A percentile compares a stretch with the other conserved stretches of the same genome.
Evolutionary conservation across 306 rosid species (phyloP).

Genomic region (Biancaea sappan): DNA sequence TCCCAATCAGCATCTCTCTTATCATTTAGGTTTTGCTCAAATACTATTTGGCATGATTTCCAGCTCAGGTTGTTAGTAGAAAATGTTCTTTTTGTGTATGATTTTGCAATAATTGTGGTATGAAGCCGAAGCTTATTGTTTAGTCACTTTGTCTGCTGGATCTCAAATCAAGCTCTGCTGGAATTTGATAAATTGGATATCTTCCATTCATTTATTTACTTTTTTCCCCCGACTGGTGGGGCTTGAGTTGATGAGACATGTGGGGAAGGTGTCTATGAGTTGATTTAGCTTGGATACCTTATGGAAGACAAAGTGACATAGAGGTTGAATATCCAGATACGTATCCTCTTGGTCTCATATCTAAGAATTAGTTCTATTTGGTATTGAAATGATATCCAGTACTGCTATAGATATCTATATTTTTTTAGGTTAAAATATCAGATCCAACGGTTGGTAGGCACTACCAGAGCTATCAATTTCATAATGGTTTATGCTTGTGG

Average conservation of each 20-base stretch:
- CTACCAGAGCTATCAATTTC: slow-evolving; percentile 26
- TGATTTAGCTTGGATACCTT: slow-evolving; percentile 22
- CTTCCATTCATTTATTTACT: slow-evolving; percentile 1
- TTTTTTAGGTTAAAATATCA: slow-evolving; percentile 16
- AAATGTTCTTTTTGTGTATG: slow-evolving; percentile 32
- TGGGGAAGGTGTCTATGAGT: slow-evolving; percentile 37
- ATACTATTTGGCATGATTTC: slow-evolving; percentile 22
- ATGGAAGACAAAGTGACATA: slow-evolving; percentile 32
- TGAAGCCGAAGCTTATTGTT: slow-evolving; percentile 36
- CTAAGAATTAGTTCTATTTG: slow-evolving; percentile 20
- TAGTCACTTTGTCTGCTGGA: slow-evolving; percentile 26
- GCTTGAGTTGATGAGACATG: slow-evolving; percentile 37
- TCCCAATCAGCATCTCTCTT: slow-evolving; percentile 21
- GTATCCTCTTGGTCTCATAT: slow-evolving; percentile 26
- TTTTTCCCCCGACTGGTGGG: background rate
- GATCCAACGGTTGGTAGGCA: slow-evolving; percentile 37
- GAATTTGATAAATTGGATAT: slow-evolving; percentile 21
- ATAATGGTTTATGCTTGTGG: slow-evolving; percentile 29
- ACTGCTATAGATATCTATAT: slow-evolving; percentile 23
- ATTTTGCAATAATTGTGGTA: slow-evolving; percentile 20
- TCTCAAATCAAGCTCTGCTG: background rate
- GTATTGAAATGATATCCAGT: slow-evolving; percentile 27
- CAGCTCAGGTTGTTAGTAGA: slow-evolving; percentile 33
- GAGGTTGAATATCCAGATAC: slow-evolving; percentile 38
- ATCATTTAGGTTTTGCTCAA: slow-evolving; percentile 13